Conservation (phyloP, 495 filamentous ascomycete genomes). For the Xylaria venustula region DNA sequence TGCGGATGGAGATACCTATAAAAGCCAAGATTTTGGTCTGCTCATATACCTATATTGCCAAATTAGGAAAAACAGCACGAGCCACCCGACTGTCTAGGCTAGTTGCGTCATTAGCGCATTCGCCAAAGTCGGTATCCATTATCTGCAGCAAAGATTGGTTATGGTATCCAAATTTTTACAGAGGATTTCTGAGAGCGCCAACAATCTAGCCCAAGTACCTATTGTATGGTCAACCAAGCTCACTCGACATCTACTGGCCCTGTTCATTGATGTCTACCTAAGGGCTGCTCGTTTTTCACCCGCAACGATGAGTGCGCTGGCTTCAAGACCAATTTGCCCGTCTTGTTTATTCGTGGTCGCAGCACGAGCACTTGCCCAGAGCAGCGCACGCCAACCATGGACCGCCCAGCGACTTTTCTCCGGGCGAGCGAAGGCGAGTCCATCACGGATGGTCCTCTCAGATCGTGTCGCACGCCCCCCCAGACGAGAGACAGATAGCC, state of each 20-base stretch:
- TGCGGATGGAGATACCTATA: too few relatives aligned
- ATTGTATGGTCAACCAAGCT: too few relatives aligned
- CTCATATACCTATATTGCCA: too few relatives aligned
- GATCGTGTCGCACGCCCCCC: constrained; percentile 59
- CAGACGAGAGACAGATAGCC: constrained; percentile 37
- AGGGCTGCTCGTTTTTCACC: background rate
- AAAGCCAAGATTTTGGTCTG: too few relatives aligned
- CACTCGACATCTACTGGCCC: too few relatives aligned
- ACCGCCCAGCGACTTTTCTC: constrained; percentile 32
- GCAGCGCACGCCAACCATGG: constrained; percentile 29
- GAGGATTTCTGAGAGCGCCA: background rate
- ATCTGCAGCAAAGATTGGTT: too few relatives aligned
- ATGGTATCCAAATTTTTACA: background rate
- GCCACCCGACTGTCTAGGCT: too few relatives aligned
- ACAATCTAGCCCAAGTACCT: background rate
- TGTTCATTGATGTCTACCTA: background rate
- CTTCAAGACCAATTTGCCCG: constrained; percentile 28
- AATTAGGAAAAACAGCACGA: too few relatives aligned
- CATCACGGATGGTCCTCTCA: constrained; percentile 80
- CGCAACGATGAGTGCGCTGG: constrained; percentile 19
- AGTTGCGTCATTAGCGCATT: too few relatives aligned
- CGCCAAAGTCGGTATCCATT: too few relatives aligned
- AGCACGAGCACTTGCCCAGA: constrained; percentile 4
- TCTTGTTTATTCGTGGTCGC: constrained; percentile 24
- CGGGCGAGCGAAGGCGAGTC: constrained; percentile 40